These are phyloP conservation scores for Colletotrichum destructivum DNA, from an alignment of 2,329 filamentous ascomycete genomes.

Conservation along the genomic window DNA sequence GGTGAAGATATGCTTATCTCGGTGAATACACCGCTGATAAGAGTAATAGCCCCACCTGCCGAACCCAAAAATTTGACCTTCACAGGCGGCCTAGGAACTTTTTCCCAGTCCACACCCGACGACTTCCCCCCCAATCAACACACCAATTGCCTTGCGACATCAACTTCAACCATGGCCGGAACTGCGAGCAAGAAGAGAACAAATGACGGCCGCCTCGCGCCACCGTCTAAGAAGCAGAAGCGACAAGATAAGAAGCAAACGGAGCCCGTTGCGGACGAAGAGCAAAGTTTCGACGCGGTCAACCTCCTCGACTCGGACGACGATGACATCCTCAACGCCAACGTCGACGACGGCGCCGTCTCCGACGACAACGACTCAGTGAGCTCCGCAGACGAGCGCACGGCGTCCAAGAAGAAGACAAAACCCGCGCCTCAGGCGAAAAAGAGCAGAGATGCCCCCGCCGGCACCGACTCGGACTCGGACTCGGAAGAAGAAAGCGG, in stretches of 20 bases:
- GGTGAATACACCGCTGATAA: conserved; percentile 25
- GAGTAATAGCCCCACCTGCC: conserved; percentile 9
- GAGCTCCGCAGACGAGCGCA: conserved; percentile 54
- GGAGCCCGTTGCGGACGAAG: conserved; percentile 63
- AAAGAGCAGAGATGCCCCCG: conserved; percentile 40
- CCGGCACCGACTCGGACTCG: conserved; percentile 50
- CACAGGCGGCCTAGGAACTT: conserved; percentile 8
- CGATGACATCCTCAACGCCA: conserved; percentile 69
- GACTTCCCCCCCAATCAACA: not conserved
- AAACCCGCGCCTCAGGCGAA: conserved; percentile 45
- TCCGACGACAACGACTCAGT: conserved; percentile 56
- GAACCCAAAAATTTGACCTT: conserved; percentile 38
- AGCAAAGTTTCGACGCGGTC: conserved; percentile 64
- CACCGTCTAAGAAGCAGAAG: conserved; percentile 66
- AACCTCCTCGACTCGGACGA: conserved; percentile 70
- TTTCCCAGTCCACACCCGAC: conserved; percentile 12
- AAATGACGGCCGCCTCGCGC: conserved; percentile 51
- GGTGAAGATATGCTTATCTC: not conserved
- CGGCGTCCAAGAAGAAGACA: conserved; percentile 48
- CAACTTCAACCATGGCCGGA: conserved; percentile 47
- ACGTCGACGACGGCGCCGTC: conserved; percentile 64
- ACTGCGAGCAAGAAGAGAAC: conserved; percentile 52
- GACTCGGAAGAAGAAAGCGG: conserved; percentile 48
- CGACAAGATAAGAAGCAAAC: conserved; percentile 66
- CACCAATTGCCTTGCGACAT: not conserved